These are phyloP conservation scores for Nakazawaea ambrosiae DNA, from an alignment of 805 yeast species.

Conservation along the genomic window DNA sequence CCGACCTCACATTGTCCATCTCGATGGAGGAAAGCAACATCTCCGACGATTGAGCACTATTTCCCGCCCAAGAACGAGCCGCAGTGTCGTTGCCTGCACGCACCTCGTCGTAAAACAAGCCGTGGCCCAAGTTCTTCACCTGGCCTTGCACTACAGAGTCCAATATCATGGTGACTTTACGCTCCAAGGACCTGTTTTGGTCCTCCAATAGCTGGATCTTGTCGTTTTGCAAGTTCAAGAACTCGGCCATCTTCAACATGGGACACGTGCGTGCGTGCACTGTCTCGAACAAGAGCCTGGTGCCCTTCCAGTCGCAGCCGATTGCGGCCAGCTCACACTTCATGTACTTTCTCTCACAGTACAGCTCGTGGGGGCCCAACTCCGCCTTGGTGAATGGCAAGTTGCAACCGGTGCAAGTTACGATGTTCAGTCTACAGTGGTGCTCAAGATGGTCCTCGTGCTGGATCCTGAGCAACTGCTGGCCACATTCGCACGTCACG, in stretches of 20 bases:
- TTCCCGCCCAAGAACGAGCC: slow-evolving; percentile 19
- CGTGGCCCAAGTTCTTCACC: slow-evolving; percentile 42
- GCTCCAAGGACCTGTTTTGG: slow-evolving; percentile 34
- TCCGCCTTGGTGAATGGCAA: slow-evolving; percentile 32
- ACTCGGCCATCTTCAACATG: slow-evolving; percentile 19
- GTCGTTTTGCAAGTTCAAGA: slow-evolving; percentile 20
- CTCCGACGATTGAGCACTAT: too few relatives aligned
- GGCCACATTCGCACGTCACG: slow-evolving; percentile 32
- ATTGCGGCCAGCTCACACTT: slow-evolving; percentile 39
- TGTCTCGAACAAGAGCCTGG: slow-evolving; percentile 20
- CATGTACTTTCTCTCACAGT: slow-evolving; percentile 33
- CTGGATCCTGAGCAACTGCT: slow-evolving; percentile 21
- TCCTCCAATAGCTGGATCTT: slow-evolving; percentile 22
- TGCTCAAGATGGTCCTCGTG: slow-evolving; percentile 27
- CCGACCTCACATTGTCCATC: slow-evolving; percentile 34
- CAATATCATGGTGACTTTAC: slow-evolving; percentile 37
- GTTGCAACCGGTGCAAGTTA: slow-evolving; percentile 33
- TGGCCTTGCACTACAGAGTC: slow-evolving; percentile 43
- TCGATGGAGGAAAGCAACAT: slow-evolving; percentile 30
- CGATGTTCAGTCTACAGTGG: slow-evolving; percentile 33
- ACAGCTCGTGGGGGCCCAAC: slow-evolving; percentile 31
- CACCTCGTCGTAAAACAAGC: slow-evolving; percentile 40
- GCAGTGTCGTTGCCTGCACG: slow-evolving; percentile 10
- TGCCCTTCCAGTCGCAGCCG: slow-evolving; percentile 44
- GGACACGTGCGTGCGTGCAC: slow-evolving; percentile 24